Evolutionary conservation across 1,284 basidiomycete species (phyloP).

Genomic region (Vanrija pseudolonga): DNA sequence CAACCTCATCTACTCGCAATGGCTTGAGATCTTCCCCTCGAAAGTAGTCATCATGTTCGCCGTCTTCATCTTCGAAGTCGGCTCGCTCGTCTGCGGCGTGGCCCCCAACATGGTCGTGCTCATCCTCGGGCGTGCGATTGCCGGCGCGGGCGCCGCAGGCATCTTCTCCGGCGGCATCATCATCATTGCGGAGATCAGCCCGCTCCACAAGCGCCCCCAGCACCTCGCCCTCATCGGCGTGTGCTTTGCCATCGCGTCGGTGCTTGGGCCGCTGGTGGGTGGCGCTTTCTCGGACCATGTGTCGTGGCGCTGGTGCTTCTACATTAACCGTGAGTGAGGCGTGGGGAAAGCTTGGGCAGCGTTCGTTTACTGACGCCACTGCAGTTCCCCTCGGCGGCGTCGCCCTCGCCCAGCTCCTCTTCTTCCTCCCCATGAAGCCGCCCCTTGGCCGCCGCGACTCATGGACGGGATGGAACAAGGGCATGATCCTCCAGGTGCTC

Average conservation of each 20-base stretch:
- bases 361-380: too few species aligned
- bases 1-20: slow-evolving; percentile 50
- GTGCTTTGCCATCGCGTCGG: slow-evolving; percentile 48
- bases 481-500: slow-evolving; percentile 35
- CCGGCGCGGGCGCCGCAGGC: slow-evolving; percentile 54
- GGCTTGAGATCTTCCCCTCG: slow-evolving; percentile 46
- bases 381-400: slow-evolving; percentile 35
- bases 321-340: slow-evolving; percentile 42
- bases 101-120: slow-evolving; percentile 52
- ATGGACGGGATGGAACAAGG: slow-evolving; percentile 38
- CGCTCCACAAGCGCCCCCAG: slow-evolving; percentile 38
- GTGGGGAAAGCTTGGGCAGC: too few species aligned
- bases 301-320: slow-evolving; percentile 46
- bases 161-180: slow-evolving; percentile 51
- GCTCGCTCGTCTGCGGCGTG: slow-evolving; percentile 56
- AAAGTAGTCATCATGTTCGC: slow-evolving; percentile 50
- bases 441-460: slow-evolving; percentile 38
- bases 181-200: slow-evolving; percentile 43
- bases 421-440: slow-evolving; percentile 33
- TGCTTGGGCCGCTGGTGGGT: slow-evolving; percentile 50
- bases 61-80: slow-evolving; percentile 54
- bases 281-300: slow-evolving; percentile 52
- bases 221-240: slow-evolving; percentile 33
- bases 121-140: slow-evolving; percentile 54
- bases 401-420: slow-evolving; percentile 29